A percentile compares a stretch with the other conserved stretches of the same genome.
phyloP scores from a whole-genome alignment of 371 early-diverging fungal species.

The Mortierella polycephala region DNA sequence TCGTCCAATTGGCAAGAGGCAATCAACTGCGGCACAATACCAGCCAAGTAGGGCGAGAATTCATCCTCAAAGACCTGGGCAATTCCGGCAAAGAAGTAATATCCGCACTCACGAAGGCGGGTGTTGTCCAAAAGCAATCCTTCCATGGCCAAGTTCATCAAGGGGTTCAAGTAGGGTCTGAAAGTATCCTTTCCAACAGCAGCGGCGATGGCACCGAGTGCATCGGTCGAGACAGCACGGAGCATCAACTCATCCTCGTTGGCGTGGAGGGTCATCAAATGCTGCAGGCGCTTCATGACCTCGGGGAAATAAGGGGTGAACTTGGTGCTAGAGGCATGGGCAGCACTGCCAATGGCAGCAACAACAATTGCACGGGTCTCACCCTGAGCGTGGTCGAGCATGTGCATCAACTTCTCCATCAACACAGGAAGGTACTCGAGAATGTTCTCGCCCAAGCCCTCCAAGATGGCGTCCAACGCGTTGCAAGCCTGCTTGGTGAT shows the following conservation, averaged over 20 bases:
- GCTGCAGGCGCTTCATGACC: slow-evolving; percentile 76
- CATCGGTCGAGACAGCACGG: slow-evolving; percentile 88
- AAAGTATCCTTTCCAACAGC: slow-evolving; percentile 91
- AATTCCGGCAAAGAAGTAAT: slow-evolving; percentile 85
- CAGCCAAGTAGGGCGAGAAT: slow-evolving; percentile 79
- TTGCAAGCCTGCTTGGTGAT: slow-evolving; percentile 83
- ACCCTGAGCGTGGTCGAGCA: slow-evolving; percentile 73
- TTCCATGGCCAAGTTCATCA: slow-evolving; percentile 81
- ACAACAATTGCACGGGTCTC: slow-evolving; percentile 81
- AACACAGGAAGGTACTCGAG: slow-evolving; percentile 80
- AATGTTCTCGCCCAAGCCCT: slow-evolving; percentile 82
- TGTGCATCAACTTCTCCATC: slow-evolving; percentile 79
- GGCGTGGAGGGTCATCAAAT: slow-evolving; percentile 75
- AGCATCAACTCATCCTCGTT: slow-evolving; percentile 72
- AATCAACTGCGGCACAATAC: slow-evolving; percentile 80
- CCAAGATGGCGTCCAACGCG: slow-evolving; percentile 89
- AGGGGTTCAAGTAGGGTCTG: slow-evolving; percentile 75
- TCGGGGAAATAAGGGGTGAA: slow-evolving; percentile 85
- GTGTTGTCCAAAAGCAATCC: slow-evolving; percentile 77
- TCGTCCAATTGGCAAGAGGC: slow-evolving; percentile 82
- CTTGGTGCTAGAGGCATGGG: slow-evolving; percentile 77
- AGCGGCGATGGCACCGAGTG: slow-evolving; percentile 86
- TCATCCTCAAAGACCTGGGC: slow-evolving; percentile 85
- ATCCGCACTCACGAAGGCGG: slow-evolving; percentile 85
- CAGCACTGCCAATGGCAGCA: slow-evolving; percentile 89